Percentiles rank a stretch among this genome's conserved stretches.
Conservation (phyloP, 345 rosid species). For the Viola odorata region DNA sequence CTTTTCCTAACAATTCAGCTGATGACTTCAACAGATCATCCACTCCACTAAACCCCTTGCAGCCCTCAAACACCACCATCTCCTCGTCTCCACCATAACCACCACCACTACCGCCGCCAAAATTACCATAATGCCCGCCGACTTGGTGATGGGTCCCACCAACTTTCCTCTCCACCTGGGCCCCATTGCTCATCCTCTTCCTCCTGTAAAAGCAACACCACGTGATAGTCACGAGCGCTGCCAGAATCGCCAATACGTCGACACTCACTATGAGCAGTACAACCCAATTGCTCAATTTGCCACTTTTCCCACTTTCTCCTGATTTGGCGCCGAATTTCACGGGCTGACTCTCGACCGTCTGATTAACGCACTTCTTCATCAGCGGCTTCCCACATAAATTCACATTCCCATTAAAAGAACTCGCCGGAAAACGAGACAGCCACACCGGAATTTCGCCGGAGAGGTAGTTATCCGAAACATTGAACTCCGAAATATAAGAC, state of each 20-base stretch:
- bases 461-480: slow-evolving; percentile 33
- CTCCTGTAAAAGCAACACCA: slow-evolving; percentile 27
- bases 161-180: slow-evolving; percentile 3
- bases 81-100: slow-evolving; percentile 13
- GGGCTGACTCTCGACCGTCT: slow-evolving; percentile 9
- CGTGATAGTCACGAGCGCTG: slow-evolving; percentile 10
- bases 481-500: slow-evolving; percentile 23
- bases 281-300: slow-evolving; percentile 5
- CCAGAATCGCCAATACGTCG: slow-evolving; percentile 21
- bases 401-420: slow-evolving; percentile 31
- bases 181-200: slow-evolving; percentile 1
- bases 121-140: slow-evolving; percentile 2
- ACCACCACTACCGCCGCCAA: background rate
- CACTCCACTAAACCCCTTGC: slow-evolving; percentile 25
- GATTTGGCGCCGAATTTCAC: background rate
- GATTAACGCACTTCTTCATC: slow-evolving; percentile 19
- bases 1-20: slow-evolving; percentile 46
- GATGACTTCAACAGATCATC: slow-evolving; percentile 39
- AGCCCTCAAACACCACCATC: slow-evolving; percentile 38
- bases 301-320: background rate
- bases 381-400: slow-evolving; percentile 39
- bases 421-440: slow-evolving; percentile 22
- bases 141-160: slow-evolving; percentile 2
- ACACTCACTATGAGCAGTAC: slow-evolving; percentile 17
- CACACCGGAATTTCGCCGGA: slow-evolving; percentile 31